Percentiles rank a stretch among this genome's conserved stretches.
These are phyloP conservation scores for Epichloe hybrida DNA, from an alignment of 2,329 filamentous ascomycete species.

Conservation along the genomic window DNA sequence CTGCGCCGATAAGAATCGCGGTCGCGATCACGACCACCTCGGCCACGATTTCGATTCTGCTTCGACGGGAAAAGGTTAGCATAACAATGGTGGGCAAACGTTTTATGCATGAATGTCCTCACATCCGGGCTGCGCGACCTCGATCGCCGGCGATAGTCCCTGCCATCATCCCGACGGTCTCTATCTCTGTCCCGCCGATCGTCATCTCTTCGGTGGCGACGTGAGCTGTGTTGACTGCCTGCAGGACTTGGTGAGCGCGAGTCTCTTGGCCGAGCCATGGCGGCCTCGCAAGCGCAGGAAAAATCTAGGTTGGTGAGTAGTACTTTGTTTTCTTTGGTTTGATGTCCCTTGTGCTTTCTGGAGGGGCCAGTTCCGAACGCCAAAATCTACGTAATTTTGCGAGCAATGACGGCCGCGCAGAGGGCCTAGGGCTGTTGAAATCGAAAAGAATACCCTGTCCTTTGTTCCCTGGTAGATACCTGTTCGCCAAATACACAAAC, in stretches of 20 bases:
- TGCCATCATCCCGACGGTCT: slow-evolving; percentile 35
- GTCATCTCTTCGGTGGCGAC: slow-evolving; percentile 51
- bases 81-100: slow-evolving; percentile 12
- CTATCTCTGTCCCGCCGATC: slow-evolving; percentile 41
- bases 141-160: slow-evolving; percentile 40
- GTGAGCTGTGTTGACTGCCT: slow-evolving; percentile 68
- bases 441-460: not conserved
- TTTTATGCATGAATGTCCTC: slow-evolving; percentile 21
- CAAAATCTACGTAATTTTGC: not conserved
- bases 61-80: slow-evolving; percentile 24
- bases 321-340: slow-evolving; percentile 19
- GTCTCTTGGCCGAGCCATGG: slow-evolving; percentile 52
- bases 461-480: no score
- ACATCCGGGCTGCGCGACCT: slow-evolving; percentile 53
- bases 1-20: slow-evolving; percentile 49
- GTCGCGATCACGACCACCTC: slow-evolving; percentile 30
- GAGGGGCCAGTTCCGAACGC: no score
- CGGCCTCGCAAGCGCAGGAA: slow-evolving; percentile 28
- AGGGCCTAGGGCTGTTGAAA: not conserved
- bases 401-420: not conserved
- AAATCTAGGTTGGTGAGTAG: slow-evolving; percentile 25
- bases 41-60: slow-evolving; percentile 47
- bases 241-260: slow-evolving; percentile 85
- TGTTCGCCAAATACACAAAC: no score
- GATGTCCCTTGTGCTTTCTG: not conserved